These are phyloP conservation scores for Penicillium hordei DNA, from an alignment of 2,329 filamentous ascomycete genomes.

Conservation along the genomic window DNA sequence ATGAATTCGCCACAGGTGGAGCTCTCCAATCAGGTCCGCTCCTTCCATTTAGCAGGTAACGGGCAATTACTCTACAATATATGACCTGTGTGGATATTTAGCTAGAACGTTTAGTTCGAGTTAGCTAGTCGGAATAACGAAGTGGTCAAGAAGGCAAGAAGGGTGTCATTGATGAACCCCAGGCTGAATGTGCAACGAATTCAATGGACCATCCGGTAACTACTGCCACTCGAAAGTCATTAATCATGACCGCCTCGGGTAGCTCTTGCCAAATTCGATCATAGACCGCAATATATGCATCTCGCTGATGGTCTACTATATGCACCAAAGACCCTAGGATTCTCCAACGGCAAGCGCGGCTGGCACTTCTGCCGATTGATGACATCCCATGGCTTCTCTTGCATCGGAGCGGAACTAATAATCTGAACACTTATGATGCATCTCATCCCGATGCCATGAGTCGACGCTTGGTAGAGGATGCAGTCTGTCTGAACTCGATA, in stretches of 20 bases:
- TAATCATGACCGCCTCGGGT: background rate
- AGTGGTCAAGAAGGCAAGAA: background rate
- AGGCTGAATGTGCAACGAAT: background rate
- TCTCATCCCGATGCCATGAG: background rate
- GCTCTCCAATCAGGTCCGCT: background rate
- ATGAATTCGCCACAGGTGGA: conserved; percentile 7
- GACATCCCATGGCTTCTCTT: background rate
- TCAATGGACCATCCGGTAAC: background rate
- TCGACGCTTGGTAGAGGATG: background rate
- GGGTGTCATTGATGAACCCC: background rate
- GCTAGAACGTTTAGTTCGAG: background rate
- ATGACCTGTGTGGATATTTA: conserved; percentile 1
- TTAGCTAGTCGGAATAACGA: background rate
- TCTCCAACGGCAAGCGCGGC: background rate
- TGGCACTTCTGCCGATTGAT: background rate
- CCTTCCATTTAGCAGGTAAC: background rate
- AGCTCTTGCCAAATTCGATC: background rate
- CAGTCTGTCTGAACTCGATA: background rate
- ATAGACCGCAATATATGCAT: background rate
- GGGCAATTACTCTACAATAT: background rate
- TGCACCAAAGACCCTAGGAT: background rate
- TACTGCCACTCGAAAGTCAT: background rate
- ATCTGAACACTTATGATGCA: background rate
- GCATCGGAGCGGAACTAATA: background rate
- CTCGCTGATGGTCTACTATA: background rate